A percentile compares a stretch with the other conserved stretches of the same genome.
These are phyloP conservation scores for Volvox reticuliferus DNA, from an alignment of 139 green algal species.

Conservation along the genomic window DNA sequence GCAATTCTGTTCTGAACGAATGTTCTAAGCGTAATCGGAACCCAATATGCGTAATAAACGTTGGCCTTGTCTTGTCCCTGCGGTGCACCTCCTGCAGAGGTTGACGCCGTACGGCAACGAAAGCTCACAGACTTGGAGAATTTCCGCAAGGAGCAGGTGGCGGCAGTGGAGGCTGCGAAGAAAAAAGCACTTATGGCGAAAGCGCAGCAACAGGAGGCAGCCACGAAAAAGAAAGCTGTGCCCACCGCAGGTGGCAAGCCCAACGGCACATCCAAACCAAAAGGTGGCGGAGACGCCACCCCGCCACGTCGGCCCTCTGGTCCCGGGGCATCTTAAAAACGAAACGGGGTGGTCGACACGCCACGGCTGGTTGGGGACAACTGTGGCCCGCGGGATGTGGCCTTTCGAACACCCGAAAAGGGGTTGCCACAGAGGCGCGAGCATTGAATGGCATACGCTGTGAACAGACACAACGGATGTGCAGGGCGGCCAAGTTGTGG, in stretches of 20 bases:
- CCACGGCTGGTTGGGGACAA: too few relatives aligned
- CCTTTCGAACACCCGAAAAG: too few relatives aligned
- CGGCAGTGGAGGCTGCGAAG: conserved; percentile 51
- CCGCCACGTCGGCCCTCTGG: conserved; percentile 3
- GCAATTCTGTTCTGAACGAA: too few relatives aligned
- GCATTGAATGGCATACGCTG: too few relatives aligned
- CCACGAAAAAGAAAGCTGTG: conserved; percentile 31
- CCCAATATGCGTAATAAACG: too few relatives aligned
- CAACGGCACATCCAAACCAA: not conserved
- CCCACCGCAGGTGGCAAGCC: not conserved
- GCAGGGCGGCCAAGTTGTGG: too few relatives aligned
- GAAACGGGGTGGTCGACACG: too few relatives aligned
- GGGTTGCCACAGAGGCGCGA: too few relatives aligned
- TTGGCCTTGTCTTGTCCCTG: too few relatives aligned
- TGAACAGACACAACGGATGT: too few relatives aligned
- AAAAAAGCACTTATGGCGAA: conserved; percentile 56
- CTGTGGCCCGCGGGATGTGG: too few relatives aligned
- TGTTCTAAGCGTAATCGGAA: too few relatives aligned
- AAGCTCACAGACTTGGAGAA: conserved; percentile 61
- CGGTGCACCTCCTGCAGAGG: conserved; percentile 34
- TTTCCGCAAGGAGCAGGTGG: conserved; percentile 58
- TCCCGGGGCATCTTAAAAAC: not conserved
- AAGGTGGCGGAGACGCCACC: not conserved
- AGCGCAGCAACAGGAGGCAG: conserved; percentile 36
- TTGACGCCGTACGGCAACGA: conserved; percentile 52